Conservation (phyloP, 108 stramenopile genomes). For the Chaetoceros tenuissimus region DNA sequence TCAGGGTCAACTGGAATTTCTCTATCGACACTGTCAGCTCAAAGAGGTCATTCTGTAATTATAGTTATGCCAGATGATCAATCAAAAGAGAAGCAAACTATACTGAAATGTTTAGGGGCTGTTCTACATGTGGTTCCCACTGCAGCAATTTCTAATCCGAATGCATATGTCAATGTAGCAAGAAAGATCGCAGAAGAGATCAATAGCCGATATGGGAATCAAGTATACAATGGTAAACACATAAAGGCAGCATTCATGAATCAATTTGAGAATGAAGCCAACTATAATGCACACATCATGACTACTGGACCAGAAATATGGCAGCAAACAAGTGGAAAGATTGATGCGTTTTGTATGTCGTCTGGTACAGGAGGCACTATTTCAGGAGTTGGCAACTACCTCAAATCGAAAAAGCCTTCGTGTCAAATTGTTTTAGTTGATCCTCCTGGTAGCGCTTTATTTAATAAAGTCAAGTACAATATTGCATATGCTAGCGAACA, state of each 20-base stretch:
- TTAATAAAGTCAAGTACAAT: conserved; percentile 80
- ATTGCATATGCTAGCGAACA: conserved; percentile 87
- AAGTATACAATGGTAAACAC: conserved; percentile 1
- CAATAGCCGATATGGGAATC: conserved; percentile 18
- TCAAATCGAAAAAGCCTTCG: conserved; percentile 42
- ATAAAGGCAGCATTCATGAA: conserved; percentile 84
- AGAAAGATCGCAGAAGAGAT: conserved; percentile 20
- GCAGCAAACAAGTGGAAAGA: conserved; percentile 30
- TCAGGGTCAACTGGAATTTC: conserved; percentile 95
- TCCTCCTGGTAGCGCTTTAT: conserved; percentile 87
- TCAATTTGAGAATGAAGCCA: conserved; percentile 92
- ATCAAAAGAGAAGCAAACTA: conserved; percentile 71
- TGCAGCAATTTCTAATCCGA: conserved; percentile 84
- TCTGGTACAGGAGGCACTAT: conserved; percentile 95
- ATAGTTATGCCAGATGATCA: conserved; percentile 96
- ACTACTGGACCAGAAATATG: conserved; percentile 89
- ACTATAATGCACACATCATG: conserved; percentile 73
- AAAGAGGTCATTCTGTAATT: conserved; percentile 78
- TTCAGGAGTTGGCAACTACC: conserved; percentile 75
- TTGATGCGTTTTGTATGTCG: conserved; percentile 95
- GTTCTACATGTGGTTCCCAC: conserved; percentile 77
- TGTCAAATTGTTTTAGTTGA: conserved; percentile 77
- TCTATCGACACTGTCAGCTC: conserved; percentile 70
- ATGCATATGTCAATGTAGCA: conserved; percentile 92
- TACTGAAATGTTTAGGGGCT: conserved; percentile 69